A percentile compares a stretch with the other conserved stretches of the same genome.
These are phyloP conservation scores for Colletotrichum acutatum DNA, from an alignment of 2,329 filamentous ascomycete species.

Conservation along the genomic window DNA sequence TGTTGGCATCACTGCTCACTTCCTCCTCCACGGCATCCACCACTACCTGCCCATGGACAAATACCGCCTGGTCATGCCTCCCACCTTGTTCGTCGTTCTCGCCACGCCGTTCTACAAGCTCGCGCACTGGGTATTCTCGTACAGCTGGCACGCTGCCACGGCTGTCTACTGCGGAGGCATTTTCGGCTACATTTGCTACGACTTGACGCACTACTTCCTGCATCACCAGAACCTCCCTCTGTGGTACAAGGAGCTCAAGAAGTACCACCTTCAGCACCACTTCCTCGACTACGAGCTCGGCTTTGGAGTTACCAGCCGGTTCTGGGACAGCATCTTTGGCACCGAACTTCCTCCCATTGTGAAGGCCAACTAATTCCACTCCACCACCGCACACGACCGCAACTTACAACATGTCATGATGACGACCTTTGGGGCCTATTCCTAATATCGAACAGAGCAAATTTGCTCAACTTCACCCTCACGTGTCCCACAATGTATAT, in stretches of 20 bases:
- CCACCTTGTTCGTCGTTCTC: constrained; percentile 84
- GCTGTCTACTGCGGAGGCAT: constrained; percentile 89
- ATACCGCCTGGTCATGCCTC: constrained; percentile 97
- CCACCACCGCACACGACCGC: neutral
- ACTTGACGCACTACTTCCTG: constrained; percentile 98
- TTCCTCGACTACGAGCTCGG: constrained; percentile 98
- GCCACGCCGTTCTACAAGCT: constrained; percentile 94
- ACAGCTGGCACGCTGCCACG: constrained; percentile 84
- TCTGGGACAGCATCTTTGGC: constrained; percentile 95
- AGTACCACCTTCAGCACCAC: constrained; percentile 96
- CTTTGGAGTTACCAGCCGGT: constrained; percentile 94
- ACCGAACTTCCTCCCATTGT: constrained; percentile 74
- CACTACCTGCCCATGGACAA: constrained; percentile 99
- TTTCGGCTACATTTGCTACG: constrained; percentile 96
- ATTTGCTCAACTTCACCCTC: constrained; percentile 12
- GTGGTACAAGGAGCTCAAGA: constrained; percentile 94
- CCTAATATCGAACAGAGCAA: constrained; percentile 20
- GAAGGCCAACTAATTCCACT: constrained; percentile 47
- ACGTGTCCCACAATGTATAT: constrained; percentile 29
- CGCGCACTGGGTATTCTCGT: constrained; percentile 83
- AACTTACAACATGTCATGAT: constrained; percentile 20
- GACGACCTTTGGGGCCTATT: constrained; percentile 26
- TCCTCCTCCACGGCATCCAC: constrained; percentile 95
- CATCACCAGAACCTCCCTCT: constrained; percentile 92
- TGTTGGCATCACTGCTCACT: constrained; percentile 86